Conservation (phyloP, 306 rosid species). For the Castanospermum australe region DNA sequence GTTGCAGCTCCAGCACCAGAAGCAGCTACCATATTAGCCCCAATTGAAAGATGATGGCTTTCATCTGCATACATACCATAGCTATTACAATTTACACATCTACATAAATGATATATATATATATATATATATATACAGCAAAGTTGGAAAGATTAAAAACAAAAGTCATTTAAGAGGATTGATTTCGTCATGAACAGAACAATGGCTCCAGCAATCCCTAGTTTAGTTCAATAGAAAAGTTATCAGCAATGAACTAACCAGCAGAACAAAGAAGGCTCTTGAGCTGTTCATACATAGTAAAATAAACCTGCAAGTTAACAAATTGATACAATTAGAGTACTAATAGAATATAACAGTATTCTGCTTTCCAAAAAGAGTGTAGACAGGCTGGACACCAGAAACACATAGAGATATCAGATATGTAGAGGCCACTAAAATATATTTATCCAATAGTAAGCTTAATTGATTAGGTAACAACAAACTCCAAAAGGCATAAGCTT, state of each 20-base stretch:
- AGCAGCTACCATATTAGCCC: conserved; percentile 70
- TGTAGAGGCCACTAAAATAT: background rate
- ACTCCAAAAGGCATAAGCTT: background rate
- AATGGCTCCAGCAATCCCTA: background rate
- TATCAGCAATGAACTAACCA: conserved; percentile 39
- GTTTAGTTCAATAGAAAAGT: background rate
- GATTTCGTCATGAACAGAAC: background rate
- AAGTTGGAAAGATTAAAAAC: background rate
- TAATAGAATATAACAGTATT: background rate
- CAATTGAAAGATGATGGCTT: conserved; percentile 52
- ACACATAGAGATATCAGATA: background rate
- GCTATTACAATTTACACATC: background rate
- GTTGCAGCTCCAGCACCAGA: conserved; percentile 74
- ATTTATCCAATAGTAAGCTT: background rate
- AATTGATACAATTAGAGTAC: background rate
- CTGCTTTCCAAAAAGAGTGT: background rate
- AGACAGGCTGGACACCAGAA: conserved; percentile 2
- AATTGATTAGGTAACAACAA: background rate
- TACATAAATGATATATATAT: background rate
- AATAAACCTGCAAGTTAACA: conserved; percentile 53
- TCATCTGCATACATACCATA: conserved; percentile 41
- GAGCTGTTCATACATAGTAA: conserved; percentile 61
- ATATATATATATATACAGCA: conserved; percentile 25
- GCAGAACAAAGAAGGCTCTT: conserved; percentile 47
- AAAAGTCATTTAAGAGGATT: background rate